A percentile compares a stretch with the other conserved stretches of the same genome.
Conservation (phyloP, 495 filamentous ascomycete genomes). For the Lichina pygmaea region DNA sequence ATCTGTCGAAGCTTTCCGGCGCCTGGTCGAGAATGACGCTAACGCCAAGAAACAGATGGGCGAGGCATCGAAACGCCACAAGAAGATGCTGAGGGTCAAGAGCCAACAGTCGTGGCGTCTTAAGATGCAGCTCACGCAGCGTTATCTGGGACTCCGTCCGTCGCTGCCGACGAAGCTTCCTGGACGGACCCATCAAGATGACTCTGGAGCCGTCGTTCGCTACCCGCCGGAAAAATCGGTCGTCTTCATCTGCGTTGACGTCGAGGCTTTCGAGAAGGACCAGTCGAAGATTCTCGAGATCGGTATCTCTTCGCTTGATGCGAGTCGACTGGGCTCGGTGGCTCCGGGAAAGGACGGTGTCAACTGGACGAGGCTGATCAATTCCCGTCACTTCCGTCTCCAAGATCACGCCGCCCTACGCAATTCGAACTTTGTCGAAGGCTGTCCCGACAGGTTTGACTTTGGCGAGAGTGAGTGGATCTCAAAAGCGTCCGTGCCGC, state of each 20-base stretch:
- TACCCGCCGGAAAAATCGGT: constrained; percentile 21
- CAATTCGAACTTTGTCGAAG: constrained; percentile 37
- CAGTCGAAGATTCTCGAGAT: constrained; percentile 49
- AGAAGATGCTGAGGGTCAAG: neutral
- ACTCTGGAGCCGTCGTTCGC: constrained; percentile 13
- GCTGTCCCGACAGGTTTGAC: constrained; percentile 46
- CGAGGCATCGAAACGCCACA: constrained; percentile 2
- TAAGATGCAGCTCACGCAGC: constrained; percentile 3
- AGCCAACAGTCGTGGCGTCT: neutral
- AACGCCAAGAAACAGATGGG: constrained; percentile 1
- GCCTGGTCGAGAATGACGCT: neutral
- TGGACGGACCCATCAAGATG: neutral
- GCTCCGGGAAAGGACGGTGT: constrained; percentile 31
- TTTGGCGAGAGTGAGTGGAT: constrained; percentile 30
- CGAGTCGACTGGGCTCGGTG: constrained; percentile 20
- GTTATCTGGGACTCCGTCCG: constrained; percentile 2
- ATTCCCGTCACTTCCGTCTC: constrained; percentile 50
- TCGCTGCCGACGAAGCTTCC: neutral
- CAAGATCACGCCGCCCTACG: constrained; percentile 32
- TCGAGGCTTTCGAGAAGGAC: constrained; percentile 51
- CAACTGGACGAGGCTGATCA: constrained; percentile 34
- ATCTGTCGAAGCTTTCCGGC: constrained; percentile 1
- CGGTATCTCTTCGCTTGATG: constrained; percentile 64
- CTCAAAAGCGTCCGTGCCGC: constrained; percentile 5
- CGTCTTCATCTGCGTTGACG: constrained; percentile 54